Percentiles rank a stretch among this genome's conserved stretches.
These are phyloP conservation scores for Aspergillus eucalypticola DNA, from an alignment of 2,329 filamentous ascomycete genomes.

Conservation along the genomic window DNA sequence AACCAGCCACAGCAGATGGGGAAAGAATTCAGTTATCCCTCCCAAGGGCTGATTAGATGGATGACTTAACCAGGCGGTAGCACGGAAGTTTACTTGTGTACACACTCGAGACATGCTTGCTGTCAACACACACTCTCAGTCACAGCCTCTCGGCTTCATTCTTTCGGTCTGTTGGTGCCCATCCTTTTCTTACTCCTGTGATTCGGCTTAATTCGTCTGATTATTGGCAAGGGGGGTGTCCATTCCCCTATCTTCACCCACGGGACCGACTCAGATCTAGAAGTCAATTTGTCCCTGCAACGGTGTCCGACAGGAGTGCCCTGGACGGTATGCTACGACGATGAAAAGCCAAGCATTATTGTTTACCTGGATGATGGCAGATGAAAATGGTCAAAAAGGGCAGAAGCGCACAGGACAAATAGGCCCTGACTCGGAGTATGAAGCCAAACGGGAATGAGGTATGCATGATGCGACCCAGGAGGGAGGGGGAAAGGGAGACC, in stretches of 20 bases:
- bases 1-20: conserved; percentile 1
- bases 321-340: background rate
- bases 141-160: conserved; percentile 12
- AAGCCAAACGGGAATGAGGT: conserved; percentile 1
- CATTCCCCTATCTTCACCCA: background rate
- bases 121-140: background rate
- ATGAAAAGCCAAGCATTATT: background rate
- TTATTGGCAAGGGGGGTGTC: conserved; percentile 5
- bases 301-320: background rate
- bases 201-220: conserved; percentile 5
- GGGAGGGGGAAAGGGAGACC: background rate
- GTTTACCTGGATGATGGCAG: background rate
- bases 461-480: conserved; percentile 21
- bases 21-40: background rate
- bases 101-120: conserved; percentile 12
- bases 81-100: conserved; percentile 10
- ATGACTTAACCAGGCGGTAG: conserved; percentile 1
- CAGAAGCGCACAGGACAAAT: background rate
- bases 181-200: conserved; percentile 3
- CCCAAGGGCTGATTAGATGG: background rate
- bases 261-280: background rate
- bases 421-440: background rate
- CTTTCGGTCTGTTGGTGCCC: conserved; percentile 9
- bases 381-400: background rate
- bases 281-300: background rate